Base-by-base conservation (phyloP, 163 green algal species). In the Scenedesmus sp. region DNA sequence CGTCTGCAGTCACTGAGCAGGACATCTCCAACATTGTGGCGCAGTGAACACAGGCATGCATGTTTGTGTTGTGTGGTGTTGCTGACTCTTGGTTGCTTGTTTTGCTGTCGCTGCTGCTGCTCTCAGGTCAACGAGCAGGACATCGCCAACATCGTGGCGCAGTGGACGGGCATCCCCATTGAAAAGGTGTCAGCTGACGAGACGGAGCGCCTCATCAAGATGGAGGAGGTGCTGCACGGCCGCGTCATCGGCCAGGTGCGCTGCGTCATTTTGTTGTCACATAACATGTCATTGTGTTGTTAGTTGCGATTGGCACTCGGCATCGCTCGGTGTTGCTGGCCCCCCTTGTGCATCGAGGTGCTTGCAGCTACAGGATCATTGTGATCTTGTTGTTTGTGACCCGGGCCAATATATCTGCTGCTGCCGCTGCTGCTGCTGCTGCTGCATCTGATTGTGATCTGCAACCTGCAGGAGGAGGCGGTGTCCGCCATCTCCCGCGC, bases 121-220 rank as follows among this genome's bases (percentile, higher is more conserved):
- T 2, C 79, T 34, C 79, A 87, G 74, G 98, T 99, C 26, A 97
- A 92, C 6, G 98, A 99, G 91, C 83, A 94, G 15, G 98, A 99
- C 94, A 99, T 99, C 93, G 98, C 99, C 92, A 98, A 98, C 92
- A 99, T 99, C 93, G 98, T 99, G 91, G 96, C 97, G 3, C 97
- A 97, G 93, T 97, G 95, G 95, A 97, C 95, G 1, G 95, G 95
- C 59, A 97, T 97, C 93, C 95, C 95, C 82, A 96, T 97, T 54
- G 95, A 97, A 93, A 97, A 97, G 94, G 95, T 99, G 88, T 99
- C 97, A 7, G 97, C 96, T 23, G 98, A 99, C 92, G 98, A 99
- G 97, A 98, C 95, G 15, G 97, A 99, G 94, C 96, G 97, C 26
- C 96, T 99, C 67, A 96, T 98, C 91, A 99, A 99, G 96, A 99